Evolutionary conservation across 2,329 filamentous ascomycete genomes (phyloP).

Genomic region (Colletotrichum plurivorum): DNA sequence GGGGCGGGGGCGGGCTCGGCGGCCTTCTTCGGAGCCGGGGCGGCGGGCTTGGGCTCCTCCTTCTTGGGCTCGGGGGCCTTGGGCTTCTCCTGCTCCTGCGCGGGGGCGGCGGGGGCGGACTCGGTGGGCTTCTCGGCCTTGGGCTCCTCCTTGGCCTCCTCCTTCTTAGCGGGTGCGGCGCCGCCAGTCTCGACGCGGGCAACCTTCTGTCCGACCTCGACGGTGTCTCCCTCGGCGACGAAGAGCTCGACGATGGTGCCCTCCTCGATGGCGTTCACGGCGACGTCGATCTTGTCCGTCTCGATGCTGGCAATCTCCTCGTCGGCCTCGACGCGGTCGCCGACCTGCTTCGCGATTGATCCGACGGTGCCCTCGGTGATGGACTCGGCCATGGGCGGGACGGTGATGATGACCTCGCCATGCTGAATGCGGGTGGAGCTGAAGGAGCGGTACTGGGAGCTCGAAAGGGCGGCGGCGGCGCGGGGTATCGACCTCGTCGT

Average conservation of each 20-base stretch:
- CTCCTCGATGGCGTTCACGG: constrained; percentile 47
- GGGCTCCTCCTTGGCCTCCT: constrained; percentile 42
- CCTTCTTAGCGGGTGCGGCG: constrained; percentile 36
- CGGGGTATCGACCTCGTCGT: constrained; percentile 19
- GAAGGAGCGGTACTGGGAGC: constrained; percentile 37
- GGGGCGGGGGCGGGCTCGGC: constrained; percentile 12
- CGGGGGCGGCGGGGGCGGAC: constrained; percentile 22
- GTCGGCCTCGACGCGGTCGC: constrained; percentile 48
- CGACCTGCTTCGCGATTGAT: constrained; percentile 47
- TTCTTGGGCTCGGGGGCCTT: constrained; percentile 30
- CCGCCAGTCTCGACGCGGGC: constrained; percentile 47
- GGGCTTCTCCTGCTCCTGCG: constrained; percentile 36
- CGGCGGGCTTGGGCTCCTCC: constrained; percentile 36
- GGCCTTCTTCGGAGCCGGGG: constrained; percentile 17
- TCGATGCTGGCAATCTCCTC: constrained; percentile 52
- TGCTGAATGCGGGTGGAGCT: constrained; percentile 36
- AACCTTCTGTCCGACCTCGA: constrained; percentile 50
- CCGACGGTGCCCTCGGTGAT: constrained; percentile 49
- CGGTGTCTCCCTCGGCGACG: constrained; percentile 49
- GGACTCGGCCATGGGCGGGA: constrained; percentile 51
- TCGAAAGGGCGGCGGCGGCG: constrained; percentile 19
- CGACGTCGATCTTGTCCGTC: constrained; percentile 52
- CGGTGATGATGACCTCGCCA: constrained; percentile 43
- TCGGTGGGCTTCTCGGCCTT: constrained; percentile 11
- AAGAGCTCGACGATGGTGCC: constrained; percentile 48